phyloP scores from a whole-genome alignment of 2,329 filamentous ascomycete species.

The Neofusicoccum umdonicola region DNA sequence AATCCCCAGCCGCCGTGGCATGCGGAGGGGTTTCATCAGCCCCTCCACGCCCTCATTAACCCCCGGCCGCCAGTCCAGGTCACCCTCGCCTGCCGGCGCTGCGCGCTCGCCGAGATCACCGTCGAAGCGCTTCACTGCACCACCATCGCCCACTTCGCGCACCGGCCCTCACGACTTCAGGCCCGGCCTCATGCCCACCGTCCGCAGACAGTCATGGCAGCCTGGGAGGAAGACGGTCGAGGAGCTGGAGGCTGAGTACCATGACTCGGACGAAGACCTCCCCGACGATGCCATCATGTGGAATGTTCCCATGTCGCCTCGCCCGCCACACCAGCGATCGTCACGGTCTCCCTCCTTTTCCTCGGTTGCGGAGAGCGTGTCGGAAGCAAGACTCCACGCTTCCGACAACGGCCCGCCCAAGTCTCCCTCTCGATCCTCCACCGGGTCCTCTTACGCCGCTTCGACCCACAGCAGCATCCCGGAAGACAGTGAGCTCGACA shows the following conservation, averaged over 20 bases:
- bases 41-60: constrained; percentile 32
- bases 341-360: constrained; percentile 30
- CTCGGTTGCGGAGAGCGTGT: constrained; percentile 26
- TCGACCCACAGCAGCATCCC: constrained; percentile 16
- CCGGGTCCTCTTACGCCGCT: constrained; percentile 7
- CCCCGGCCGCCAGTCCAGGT: constrained; percentile 34
- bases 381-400: constrained; percentile 21
- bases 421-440: constrained; percentile 11
- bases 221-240: constrained; percentile 65
- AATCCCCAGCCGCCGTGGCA: constrained; percentile 35
- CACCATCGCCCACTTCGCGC: constrained; percentile 24
- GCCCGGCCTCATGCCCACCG: constrained; percentile 32
- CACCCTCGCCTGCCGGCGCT: constrained; percentile 33
- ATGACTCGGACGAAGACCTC: constrained; percentile 72
- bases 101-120: constrained; percentile 30
- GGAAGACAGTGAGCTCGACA: constrained; percentile 11
- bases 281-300: constrained; percentile 76
- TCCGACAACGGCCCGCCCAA: constrained; percentile 23
- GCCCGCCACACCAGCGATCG: constrained; percentile 34
- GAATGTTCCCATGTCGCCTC: constrained; percentile 77
- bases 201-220: constrained; percentile 61
- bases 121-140: constrained; percentile 14
- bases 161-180: constrained; percentile 31
- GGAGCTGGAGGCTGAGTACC: constrained; percentile 75
- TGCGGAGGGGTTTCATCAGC: constrained; percentile 43